Base-by-base conservation (phyloP, 2,329 filamentous ascomycete species). In the Fusarium cyanostomum region DNA sequence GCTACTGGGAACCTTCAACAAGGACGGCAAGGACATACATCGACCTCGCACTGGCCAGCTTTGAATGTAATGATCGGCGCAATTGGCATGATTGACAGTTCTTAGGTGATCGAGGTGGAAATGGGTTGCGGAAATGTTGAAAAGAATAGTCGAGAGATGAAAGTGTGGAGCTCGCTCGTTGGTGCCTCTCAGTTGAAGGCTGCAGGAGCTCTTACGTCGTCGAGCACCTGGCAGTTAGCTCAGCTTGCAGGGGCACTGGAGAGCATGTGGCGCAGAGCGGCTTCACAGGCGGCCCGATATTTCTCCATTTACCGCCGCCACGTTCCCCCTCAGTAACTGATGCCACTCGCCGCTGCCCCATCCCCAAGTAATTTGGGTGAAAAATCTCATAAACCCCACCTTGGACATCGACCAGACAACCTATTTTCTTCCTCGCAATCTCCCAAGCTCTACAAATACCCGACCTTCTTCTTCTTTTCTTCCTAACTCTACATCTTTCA, bases 31-130 rank as follows among this genome's bases (percentile, higher is more conserved):
- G 48, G 52, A 49, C 90, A 74, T 81, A 96, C 93, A 76, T 94
- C 89, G 60, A 94, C 77, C 50, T 95, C 89, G 80, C 94, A 98
- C 77, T 86, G 87, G 77, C 94, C 94, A 66, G 94, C 94, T 84
- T 97, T 97, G 86, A 98, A 98, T 13, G 93, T 96, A 76, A 98
- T 94, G 74, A 97, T 86, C 28, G 94, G 93, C 68, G 84, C 77
- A 78, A 92, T 88, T 63, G 94, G 92, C 93, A 97, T 97, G 65
- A 60, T 64, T 66, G 54, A 16, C 48, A 56, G 16, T 33, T 62
- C 44, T 43, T 16, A 24, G 28, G 26, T 15, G 26, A 28, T 55
- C 26, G 45, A 13, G 7, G 37, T 38, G 28, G 24, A 13, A 38
- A 34, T 21, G 38, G 31, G 34, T 50, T 56, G 43, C 26, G 39